Percentiles rank a stretch among this genome's conserved stretches.
Evolutionary conservation across 2,329 filamentous ascomycete species (phyloP).

Genomic region (Fusarium verticillioides): DNA sequence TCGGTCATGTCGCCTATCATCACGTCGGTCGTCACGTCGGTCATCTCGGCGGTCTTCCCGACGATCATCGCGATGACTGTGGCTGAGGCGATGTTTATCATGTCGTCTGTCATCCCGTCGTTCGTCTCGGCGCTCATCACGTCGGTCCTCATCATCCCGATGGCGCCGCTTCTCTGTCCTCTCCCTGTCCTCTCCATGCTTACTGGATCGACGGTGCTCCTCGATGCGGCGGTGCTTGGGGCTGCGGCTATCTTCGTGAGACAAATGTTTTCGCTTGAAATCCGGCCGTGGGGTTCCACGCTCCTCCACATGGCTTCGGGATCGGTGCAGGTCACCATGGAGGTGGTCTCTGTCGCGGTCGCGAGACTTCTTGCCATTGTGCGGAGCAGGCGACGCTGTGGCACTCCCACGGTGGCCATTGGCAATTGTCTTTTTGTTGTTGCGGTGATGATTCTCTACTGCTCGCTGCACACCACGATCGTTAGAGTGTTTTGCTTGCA

Average conservation of each 20-base stretch:
- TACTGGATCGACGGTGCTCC: slow-evolving; percentile 53
- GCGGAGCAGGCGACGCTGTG: slow-evolving; percentile 78
- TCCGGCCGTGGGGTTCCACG: slow-evolving; percentile 63
- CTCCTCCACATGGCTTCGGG: slow-evolving; percentile 63
- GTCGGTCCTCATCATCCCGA: slow-evolving; percentile 40
- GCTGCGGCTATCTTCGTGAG: slow-evolving; percentile 56
- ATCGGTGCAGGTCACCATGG: slow-evolving; percentile 61
- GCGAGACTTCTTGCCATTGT: slow-evolving; percentile 56
- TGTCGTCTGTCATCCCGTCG: slow-evolving; percentile 33
- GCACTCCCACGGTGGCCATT: slow-evolving; percentile 72
- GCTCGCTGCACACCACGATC: slow-evolving; percentile 81
- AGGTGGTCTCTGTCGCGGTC: slow-evolving; percentile 60
- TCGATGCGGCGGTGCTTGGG: slow-evolving; percentile 57
- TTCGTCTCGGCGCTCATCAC: slow-evolving; percentile 28
- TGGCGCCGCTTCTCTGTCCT: slow-evolving; percentile 43
- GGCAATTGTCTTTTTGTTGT: slow-evolving; percentile 80
- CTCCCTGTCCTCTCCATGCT: slow-evolving; percentile 53
- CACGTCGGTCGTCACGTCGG: slow-evolving; percentile 37
- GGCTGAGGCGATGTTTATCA: slow-evolving; percentile 39
- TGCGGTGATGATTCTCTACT: slow-evolving; percentile 93
- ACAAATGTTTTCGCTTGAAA: slow-evolving; percentile 70
- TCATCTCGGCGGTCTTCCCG: slow-evolving; percentile 33
- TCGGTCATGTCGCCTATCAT: slow-evolving; percentile 33
- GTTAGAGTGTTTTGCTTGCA: slow-evolving; percentile 84
- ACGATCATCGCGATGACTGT: slow-evolving; percentile 35